These are phyloP conservation scores for Leccinum boreale DNA, from an alignment of 768 basidiomycete genomes.

Conservation along the genomic window DNA sequence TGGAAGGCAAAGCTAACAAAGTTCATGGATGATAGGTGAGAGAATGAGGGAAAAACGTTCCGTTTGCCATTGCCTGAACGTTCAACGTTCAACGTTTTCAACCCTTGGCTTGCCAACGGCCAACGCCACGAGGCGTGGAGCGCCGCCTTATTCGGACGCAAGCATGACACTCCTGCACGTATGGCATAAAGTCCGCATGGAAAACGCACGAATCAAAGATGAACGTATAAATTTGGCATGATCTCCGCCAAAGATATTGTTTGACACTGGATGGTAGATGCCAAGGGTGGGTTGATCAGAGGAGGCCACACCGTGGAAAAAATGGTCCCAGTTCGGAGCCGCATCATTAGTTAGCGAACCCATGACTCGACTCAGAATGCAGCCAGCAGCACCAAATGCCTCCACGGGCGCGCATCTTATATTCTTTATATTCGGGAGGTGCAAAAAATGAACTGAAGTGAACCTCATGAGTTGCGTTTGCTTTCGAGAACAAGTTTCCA, in stretches of 20 bases:
- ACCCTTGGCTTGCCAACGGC: too few relatives aligned
- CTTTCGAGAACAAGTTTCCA: neutral
- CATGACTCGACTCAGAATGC: too few relatives aligned
- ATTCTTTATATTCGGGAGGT: neutral
- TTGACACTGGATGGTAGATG: neutral
- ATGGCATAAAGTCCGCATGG: neutral
- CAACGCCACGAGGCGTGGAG: too few relatives aligned
- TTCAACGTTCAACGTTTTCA: too few relatives aligned
- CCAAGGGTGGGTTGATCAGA: constrained; percentile 1
- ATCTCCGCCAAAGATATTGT: neutral
- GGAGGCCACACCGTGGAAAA: neutral
- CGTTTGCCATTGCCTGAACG: too few relatives aligned
- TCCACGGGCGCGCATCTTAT: neutral
- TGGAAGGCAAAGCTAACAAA: too few relatives aligned
- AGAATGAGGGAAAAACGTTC: too few relatives aligned
- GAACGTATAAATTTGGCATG: neutral
- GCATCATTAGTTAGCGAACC: neutral
- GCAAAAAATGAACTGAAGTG: neutral
- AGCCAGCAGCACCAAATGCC: neutral
- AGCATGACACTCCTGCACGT: neutral
- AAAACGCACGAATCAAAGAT: neutral
- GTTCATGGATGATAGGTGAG: too few relatives aligned
- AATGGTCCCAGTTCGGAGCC: neutral
- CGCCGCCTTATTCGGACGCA: neutral
- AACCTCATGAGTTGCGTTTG: neutral